Percentiles rank a stretch among this genome's conserved stretches.
These are phyloP conservation scores for Chalciporus piperatus DNA, from an alignment of 768 basidiomycete species.

Conservation along the genomic window DNA sequence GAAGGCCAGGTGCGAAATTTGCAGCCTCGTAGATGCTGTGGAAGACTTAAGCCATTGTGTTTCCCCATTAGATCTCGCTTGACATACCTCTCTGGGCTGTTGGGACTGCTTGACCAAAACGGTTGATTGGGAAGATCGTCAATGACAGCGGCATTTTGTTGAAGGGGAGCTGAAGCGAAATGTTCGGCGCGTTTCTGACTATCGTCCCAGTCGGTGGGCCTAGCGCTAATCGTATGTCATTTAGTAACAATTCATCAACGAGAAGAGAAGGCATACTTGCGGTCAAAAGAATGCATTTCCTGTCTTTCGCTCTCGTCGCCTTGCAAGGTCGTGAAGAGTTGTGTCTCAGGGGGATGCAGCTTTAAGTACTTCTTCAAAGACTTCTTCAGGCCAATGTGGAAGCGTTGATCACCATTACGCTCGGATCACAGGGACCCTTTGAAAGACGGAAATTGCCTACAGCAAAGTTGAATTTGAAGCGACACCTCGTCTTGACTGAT, in stretches of 20 bases:
- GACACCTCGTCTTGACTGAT: background rate
- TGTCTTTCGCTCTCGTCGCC: background rate
- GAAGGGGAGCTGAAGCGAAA: background rate
- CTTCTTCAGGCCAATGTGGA: background rate
- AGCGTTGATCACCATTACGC: background rate
- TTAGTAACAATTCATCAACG: background rate
- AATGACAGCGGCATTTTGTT: background rate
- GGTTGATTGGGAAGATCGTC: background rate
- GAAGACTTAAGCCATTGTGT: background rate
- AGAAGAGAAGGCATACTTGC: slow-evolving; percentile 10
- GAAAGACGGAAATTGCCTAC: background rate
- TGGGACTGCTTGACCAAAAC: background rate
- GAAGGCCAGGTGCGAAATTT: background rate
- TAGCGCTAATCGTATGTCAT: background rate
- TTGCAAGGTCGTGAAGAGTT: background rate
- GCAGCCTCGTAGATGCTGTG: background rate
- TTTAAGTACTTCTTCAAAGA: slow-evolving; percentile 7
- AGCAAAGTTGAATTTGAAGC: background rate
- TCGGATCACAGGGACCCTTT: background rate
- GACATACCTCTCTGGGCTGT: slow-evolving; percentile 13
- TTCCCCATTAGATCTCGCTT: background rate
- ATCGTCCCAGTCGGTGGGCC: background rate
- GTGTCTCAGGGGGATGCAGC: background rate
- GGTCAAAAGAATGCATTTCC: slow-evolving; percentile 6
- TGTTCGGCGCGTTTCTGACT: background rate